A percentile compares a stretch with the other conserved stretches of the same genome.
These are phyloP conservation scores for Podaxis sp. DNA, from an alignment of 768 basidiomycete species.

Conservation along the genomic window DNA sequence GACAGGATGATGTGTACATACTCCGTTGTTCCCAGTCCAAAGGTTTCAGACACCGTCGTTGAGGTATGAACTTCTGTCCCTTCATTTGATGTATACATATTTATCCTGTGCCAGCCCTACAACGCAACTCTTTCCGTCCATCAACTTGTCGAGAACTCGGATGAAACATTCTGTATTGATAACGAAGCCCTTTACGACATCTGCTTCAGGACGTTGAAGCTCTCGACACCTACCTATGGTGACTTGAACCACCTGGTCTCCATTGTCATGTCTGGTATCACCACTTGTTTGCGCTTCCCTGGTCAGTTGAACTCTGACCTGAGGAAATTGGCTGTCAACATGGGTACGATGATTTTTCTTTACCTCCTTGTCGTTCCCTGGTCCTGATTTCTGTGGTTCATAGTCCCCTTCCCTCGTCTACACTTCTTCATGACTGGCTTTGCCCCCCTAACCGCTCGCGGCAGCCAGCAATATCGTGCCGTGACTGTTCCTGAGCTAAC, in stretches of 20 bases:
- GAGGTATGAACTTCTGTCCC: constrained; percentile 52
- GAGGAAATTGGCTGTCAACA: constrained; percentile 98
- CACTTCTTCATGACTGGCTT: constrained; percentile 99
- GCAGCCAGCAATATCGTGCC: constrained; percentile 93
- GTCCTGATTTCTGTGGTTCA: background rate
- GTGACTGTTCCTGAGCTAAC: constrained; percentile 98
- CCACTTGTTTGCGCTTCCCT: constrained; percentile 98
- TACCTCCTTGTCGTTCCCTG: background rate
- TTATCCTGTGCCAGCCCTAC: constrained; percentile 67
- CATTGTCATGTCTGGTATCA: constrained; percentile 98
- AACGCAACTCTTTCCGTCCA: constrained; percentile 98
- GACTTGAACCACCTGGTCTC: constrained; percentile 98
- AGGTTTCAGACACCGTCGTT: constrained; percentile 98
- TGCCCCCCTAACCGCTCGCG: constrained; percentile 91
- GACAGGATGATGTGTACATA: constrained; percentile 99
- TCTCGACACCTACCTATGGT: constrained; percentile 92
- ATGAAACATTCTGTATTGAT: constrained; percentile 99
- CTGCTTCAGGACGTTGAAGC: constrained; percentile 97
- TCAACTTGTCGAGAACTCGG: constrained; percentile 99
- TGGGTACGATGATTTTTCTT: constrained; percentile 61
- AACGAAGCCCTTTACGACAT: constrained; percentile 99
- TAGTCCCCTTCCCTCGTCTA: constrained; percentile 97
- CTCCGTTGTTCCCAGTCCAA: constrained; percentile 96
- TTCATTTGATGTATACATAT: background rate
- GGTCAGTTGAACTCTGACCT: constrained; percentile 99